Conservation (phyloP, 495 filamentous ascomycete genomes). For the Achaetomiella virescens region DNA sequence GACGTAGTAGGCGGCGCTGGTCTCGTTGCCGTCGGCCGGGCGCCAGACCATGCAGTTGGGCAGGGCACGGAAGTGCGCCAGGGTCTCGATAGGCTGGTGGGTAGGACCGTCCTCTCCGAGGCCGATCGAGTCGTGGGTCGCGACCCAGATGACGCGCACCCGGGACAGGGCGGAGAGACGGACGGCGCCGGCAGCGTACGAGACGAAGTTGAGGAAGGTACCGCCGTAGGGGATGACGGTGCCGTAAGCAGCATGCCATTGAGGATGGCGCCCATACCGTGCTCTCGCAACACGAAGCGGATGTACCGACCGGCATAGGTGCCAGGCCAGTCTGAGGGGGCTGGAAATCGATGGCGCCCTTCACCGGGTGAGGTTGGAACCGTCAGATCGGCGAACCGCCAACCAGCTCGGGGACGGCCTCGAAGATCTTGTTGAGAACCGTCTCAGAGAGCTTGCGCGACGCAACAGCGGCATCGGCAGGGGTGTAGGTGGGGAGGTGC, state of each 20-base stretch:
- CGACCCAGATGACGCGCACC: slow-evolving; percentile 89
- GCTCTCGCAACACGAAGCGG: slow-evolving; percentile 95
- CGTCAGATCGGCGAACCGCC: slow-evolving; percentile 95
- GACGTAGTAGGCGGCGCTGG: slow-evolving; percentile 94
- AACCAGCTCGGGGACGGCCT: slow-evolving; percentile 78
- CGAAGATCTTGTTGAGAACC: slow-evolving; percentile 83
- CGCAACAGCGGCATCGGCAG: slow-evolving; percentile 75
- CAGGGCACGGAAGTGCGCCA: slow-evolving; percentile 97
- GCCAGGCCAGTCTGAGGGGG: slow-evolving; percentile 78
- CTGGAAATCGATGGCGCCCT: slow-evolving; percentile 96
- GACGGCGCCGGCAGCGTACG: slow-evolving; percentile 92
- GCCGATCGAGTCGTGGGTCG: slow-evolving; percentile 99
- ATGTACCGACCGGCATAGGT: slow-evolving; percentile 89
- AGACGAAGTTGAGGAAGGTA: slow-evolving; percentile 99
- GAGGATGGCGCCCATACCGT: slow-evolving; percentile 96
- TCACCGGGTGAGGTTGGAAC: slow-evolving; percentile 98
- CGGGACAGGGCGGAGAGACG: slow-evolving; percentile 90
- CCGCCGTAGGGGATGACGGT: slow-evolving; percentile 89
- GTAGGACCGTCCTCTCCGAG: slow-evolving; percentile 98
- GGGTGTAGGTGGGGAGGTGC: slow-evolving; percentile 84
- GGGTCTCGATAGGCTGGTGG: slow-evolving; percentile 99
- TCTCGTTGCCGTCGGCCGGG: slow-evolving; percentile 98
- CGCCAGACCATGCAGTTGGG: slow-evolving; percentile 99
- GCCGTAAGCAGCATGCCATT: slow-evolving; percentile 96
- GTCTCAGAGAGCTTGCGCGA: slow-evolving; percentile 94